These are phyloP conservation scores for Malassezia dermatis DNA, from an alignment of 1,284 basidiomycete genomes.

Conservation along the genomic window DNA sequence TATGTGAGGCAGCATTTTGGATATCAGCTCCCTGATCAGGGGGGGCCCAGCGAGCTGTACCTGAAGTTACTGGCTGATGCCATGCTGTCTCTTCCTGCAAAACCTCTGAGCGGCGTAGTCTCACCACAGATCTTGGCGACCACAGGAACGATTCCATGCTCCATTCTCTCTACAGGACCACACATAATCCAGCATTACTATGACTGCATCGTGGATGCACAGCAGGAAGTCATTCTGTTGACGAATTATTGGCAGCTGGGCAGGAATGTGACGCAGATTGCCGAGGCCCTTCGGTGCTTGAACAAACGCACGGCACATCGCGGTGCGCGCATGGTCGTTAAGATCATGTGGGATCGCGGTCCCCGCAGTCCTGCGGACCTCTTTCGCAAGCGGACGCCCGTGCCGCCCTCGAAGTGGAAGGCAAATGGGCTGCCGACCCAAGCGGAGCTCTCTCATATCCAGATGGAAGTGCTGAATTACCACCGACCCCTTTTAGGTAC, in stretches of 20 bases:
- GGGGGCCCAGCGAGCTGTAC: slow-evolving; percentile 36
- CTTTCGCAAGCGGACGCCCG: slow-evolving; percentile 38
- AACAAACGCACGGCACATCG: slow-evolving; percentile 19
- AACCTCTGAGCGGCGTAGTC: slow-evolving; percentile 41
- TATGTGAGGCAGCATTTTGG: slow-evolving; percentile 28
- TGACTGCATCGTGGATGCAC: slow-evolving; percentile 43
- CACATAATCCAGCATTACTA: slow-evolving; percentile 47
- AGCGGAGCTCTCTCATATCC: slow-evolving; percentile 33
- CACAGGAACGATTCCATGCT: slow-evolving; percentile 40
- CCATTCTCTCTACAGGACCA: slow-evolving; percentile 44
- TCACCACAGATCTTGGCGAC: slow-evolving; percentile 44
- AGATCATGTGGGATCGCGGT: slow-evolving; percentile 47
- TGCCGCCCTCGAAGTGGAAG: slow-evolving; percentile 36
- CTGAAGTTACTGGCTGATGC: slow-evolving; percentile 39
- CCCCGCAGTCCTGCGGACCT: slow-evolving; percentile 41
- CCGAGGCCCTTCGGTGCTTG: slow-evolving; percentile 38
- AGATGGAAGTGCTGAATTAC: slow-evolving; percentile 45
- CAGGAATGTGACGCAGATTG: slow-evolving; percentile 40
- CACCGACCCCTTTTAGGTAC: slow-evolving; percentile 53
- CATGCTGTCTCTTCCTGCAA: slow-evolving; percentile 29
- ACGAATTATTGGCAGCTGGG: slow-evolving; percentile 48
- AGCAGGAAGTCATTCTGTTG: slow-evolving; percentile 41
- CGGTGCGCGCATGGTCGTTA: slow-evolving; percentile 27
- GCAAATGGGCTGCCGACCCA: slow-evolving; percentile 36
- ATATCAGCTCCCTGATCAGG: slow-evolving; percentile 28